Evolutionary conservation across 2,329 filamentous ascomycete genomes (phyloP), one percentile per base, ranked within the genome.

Genomic region (Aspergillus unguis): DNA sequence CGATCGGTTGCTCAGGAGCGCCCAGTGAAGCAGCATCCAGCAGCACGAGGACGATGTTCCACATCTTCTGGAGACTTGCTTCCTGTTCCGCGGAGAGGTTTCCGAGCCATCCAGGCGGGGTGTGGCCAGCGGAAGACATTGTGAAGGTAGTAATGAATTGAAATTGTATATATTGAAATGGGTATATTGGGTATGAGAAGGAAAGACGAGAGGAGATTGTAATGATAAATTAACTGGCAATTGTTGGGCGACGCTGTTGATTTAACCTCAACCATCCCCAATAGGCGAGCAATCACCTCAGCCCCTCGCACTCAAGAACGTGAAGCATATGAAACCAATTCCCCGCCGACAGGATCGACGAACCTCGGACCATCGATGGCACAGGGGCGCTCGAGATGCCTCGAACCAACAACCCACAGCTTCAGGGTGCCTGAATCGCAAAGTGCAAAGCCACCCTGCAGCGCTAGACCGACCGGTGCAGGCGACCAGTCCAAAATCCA

Each of bases 41-140:
- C 40, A 60, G 41, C 54, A 87, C 85, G 59, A 95, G 80, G 29
- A 90, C 79, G 48, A 85, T 78, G 17, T 80, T 74, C 94, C 94
- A 99, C 59, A 97, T 80, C 68, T 92, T 86, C 65, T 87, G 88
- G 54, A 99, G 76, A 74, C 94, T 96, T 57, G 83, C 82, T 63
- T 96, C 89, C 73, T 99, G 85, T 54, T 95, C 90, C 2, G 83
- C 71, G 10, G 90, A 95, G 50, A 99, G 77, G 61, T 89, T 96
- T 52, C 90, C 91, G 47, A 90, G 83, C 57, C 91, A 85, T 40
- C 94, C 92, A n/a, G 46, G 37, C 5, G 53, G 56, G 11, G 52
- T 38, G 40, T 54, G 54, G 8, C 46, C 51, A 33, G 44, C 42
- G 31, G 43, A 33, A 46, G 51, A 44, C 57, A 61, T 59, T 29